A percentile compares a stretch with the other conserved stretches of the same genome.
phyloP scores from a whole-genome alignment of 768 basidiomycete species.

The Goffeauzyma gilvescens region DNA sequence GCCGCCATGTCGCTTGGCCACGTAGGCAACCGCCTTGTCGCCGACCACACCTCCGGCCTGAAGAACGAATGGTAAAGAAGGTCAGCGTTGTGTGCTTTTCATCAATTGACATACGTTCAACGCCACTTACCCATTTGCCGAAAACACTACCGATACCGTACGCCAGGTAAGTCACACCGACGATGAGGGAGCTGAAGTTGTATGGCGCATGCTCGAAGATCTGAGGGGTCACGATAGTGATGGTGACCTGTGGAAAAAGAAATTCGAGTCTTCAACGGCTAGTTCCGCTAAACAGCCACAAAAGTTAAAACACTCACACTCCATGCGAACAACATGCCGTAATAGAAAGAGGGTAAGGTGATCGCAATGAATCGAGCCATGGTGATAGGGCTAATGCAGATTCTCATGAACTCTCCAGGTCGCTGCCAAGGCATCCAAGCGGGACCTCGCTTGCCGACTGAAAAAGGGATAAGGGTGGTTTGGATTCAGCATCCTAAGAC shows the following conservation, averaged over 20 bases:
- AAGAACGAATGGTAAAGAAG: not conserved
- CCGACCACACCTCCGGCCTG: slow-evolving; percentile 16
- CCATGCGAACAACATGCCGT: slow-evolving; percentile 19
- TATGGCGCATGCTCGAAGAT: slow-evolving; percentile 16
- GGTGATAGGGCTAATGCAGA: slow-evolving; percentile 10
- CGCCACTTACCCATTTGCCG: slow-evolving; percentile 16
- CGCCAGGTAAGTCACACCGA: slow-evolving; percentile 15
- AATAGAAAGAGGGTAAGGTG: slow-evolving; percentile 15
- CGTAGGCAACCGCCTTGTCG: slow-evolving; percentile 13
- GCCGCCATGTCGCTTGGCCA: slow-evolving; percentile 11
- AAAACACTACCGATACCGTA: slow-evolving; percentile 15
- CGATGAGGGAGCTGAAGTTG: slow-evolving; percentile 10
- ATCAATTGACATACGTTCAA: not conserved
- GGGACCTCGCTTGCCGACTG: slow-evolving; percentile 7
- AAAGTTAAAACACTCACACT: not conserved
- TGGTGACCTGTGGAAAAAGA: slow-evolving; percentile 10
- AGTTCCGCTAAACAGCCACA: too few species aligned
- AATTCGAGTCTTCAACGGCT: too few species aligned
- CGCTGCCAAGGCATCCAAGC: slow-evolving; percentile 20
- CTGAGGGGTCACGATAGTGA: slow-evolving; percentile 17
- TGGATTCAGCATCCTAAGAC: too few species aligned
- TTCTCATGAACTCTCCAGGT: slow-evolving; percentile 11
- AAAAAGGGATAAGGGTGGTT: too few species aligned
- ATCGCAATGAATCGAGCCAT: slow-evolving; percentile 16
- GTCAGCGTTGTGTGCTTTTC: not conserved